These are phyloP conservation scores for Cyclotella choctawhatcheeana DNA, from an alignment of 108 stramenopile genomes.

Conservation along the genomic window DNA sequence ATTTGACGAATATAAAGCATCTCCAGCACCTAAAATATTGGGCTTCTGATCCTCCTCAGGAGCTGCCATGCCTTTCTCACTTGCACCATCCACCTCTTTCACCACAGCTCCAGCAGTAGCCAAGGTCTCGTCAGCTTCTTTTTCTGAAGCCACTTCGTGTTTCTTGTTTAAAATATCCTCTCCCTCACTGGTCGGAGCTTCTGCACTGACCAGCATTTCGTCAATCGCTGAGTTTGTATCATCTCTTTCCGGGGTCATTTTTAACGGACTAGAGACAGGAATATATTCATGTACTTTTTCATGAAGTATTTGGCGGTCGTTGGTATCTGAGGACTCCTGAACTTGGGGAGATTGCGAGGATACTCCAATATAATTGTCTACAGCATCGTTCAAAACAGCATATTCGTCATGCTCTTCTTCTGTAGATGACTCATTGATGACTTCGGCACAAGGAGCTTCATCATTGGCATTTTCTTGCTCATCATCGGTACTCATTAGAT, in stretches of 20 bases:
- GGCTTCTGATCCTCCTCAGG: background rate
- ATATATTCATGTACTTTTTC: slow-evolving; percentile 16
- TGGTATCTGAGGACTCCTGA: background rate
- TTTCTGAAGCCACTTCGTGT: no score
- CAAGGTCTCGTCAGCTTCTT: no score
- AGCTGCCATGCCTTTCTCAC: background rate
- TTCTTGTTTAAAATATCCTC: no score
- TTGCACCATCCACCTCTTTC: no score
- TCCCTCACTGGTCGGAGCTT: no score
- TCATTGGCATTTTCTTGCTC: slow-evolving; percentile 15
- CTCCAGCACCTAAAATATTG: no score
- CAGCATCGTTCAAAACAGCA: slow-evolving; percentile 34
- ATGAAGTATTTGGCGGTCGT: slow-evolving; percentile 19
- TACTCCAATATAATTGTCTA: slow-evolving; percentile 35
- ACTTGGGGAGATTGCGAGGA: background rate
- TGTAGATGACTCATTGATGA: background rate
- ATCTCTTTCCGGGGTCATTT: slow-evolving; percentile 4
- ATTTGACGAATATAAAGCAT: slow-evolving; percentile 24
- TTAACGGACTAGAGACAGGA: slow-evolving; percentile 4
- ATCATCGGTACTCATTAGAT: slow-evolving; percentile 17
- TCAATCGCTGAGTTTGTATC: background rate
- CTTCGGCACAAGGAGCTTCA: background rate
- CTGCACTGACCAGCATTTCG: no score
- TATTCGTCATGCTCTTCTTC: slow-evolving; percentile 5
- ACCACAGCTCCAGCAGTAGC: no score